Percentiles rank a stretch among this genome's conserved stretches.
These are phyloP conservation scores for Coemansia sp. DNA, from an alignment of 192 early-diverging fungal genomes.

Conservation along the genomic window DNA sequence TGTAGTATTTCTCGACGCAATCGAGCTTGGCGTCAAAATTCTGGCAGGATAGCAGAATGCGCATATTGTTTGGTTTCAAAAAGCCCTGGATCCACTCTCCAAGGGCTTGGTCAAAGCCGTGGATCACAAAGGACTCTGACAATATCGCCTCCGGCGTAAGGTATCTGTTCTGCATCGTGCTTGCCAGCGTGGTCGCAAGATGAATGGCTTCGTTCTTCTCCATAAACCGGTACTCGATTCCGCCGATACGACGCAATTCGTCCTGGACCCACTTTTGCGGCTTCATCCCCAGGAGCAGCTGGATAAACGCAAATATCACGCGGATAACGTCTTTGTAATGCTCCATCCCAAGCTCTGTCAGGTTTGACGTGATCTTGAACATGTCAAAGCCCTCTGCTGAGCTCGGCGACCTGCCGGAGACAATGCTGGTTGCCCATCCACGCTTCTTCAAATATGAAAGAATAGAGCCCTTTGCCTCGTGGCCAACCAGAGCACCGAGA, in stretches of 20 bases:
- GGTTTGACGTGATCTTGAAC: conserved; percentile 78
- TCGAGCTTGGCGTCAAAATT: conserved; percentile 47
- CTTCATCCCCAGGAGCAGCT: conserved; percentile 72
- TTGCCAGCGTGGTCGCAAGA: conserved; percentile 70
- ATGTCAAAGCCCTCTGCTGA: conserved; percentile 65
- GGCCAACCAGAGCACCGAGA: conserved; percentile 86
- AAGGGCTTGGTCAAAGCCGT: conserved; percentile 64
- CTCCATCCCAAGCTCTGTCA: conserved; percentile 79
- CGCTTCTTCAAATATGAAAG: conserved; percentile 81
- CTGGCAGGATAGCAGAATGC: conserved; percentile 51
- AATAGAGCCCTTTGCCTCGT: conserved; percentile 87
- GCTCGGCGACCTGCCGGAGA: conserved; percentile 62
- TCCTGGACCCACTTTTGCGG: conserved; percentile 80
- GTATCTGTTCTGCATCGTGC: conserved; percentile 77
- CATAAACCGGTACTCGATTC: conserved; percentile 68
- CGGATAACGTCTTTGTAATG: conserved; percentile 79
- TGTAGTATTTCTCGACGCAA: conserved; percentile 77
- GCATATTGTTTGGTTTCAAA: conserved; percentile 66
- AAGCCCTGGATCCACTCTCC: conserved; percentile 64
- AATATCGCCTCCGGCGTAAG: conserved; percentile 64
- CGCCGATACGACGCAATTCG: conserved; percentile 62
- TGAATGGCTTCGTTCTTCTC: conserved; percentile 70
- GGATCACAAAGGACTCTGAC: conserved; percentile 66
- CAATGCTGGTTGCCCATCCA: conserved; percentile 85
- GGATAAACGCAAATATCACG: conserved; percentile 85